Percentiles rank a stretch among this genome's conserved stretches.
These are phyloP conservation scores for Hymenoscyphus infarciens DNA, from an alignment of 2,329 filamentous ascomycete genomes.

Conservation along the genomic window DNA sequence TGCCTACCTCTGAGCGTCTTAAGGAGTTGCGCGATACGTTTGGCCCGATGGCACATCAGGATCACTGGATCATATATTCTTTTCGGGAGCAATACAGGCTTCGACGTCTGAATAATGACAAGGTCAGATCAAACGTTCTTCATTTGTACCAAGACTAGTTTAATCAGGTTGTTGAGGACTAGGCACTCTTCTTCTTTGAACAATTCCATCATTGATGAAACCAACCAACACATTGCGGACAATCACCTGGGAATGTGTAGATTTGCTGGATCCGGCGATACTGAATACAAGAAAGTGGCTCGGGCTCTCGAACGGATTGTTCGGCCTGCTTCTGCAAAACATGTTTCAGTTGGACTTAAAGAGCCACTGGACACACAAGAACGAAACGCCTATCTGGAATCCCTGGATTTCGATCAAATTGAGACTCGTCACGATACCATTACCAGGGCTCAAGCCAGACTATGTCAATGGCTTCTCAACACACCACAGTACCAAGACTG, in stretches of 20 bases:
- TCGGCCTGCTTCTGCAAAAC: background rate
- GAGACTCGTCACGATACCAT: constrained; percentile 37
- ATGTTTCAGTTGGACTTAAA: too few relatives aligned
- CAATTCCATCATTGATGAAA: constrained; percentile 14
- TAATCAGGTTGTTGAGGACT: constrained; percentile 16
- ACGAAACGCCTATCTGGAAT: constrained; percentile 28
- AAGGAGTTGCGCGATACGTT: constrained; percentile 15
- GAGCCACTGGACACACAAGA: constrained; percentile 4
- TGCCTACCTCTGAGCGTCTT: constrained; percentile 13
- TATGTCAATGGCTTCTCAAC: constrained; percentile 41
- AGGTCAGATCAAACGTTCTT: background rate
- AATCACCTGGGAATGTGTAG: constrained; percentile 22
- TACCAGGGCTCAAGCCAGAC: constrained; percentile 36
- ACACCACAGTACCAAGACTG: constrained; percentile 37
- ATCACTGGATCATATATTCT: constrained; percentile 15
- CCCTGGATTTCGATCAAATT: constrained; percentile 39
- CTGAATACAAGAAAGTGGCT: constrained; percentile 18
- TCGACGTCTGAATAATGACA: too few relatives aligned
- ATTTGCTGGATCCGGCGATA: constrained; percentile 13
- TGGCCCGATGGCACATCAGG: constrained; percentile 13
- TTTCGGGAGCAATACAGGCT: constrained; percentile 18
- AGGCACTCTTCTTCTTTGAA: constrained; percentile 11
- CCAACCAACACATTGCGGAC: constrained; percentile 9
- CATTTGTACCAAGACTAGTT: background rate
- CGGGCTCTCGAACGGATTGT: constrained; percentile 11